A percentile compares a stretch with the other conserved stretches of the same genome.
Conservation (phyloP, 495 filamentous ascomycete genomes). For the Penicillium malachiteum region DNA sequence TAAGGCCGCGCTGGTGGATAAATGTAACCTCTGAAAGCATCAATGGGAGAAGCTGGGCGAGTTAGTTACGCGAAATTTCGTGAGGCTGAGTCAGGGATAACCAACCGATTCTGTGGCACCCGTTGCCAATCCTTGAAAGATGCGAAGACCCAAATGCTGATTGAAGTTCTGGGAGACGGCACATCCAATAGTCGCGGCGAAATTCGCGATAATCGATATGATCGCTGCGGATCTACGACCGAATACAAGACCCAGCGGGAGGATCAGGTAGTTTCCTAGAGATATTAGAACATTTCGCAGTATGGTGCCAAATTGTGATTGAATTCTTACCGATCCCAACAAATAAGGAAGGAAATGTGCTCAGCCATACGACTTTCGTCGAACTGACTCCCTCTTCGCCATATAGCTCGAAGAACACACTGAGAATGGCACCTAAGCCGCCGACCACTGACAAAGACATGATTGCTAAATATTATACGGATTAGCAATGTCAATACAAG, state of each 20-base stretch:
- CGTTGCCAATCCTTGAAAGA: conserved; percentile 34
- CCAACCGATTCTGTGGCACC: conserved; percentile 37
- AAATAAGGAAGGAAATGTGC: conserved; percentile 33
- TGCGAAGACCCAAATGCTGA: conserved; percentile 31
- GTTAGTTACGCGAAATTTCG: no score
- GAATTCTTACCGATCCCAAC: conserved; percentile 29
- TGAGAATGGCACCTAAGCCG: conserved; percentile 30
- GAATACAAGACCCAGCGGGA: conserved; percentile 30
- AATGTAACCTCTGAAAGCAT: conserved; percentile 37
- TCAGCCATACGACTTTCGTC: conserved; percentile 33
- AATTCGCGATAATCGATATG: conserved; percentile 21
- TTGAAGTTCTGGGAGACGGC: conserved; percentile 27
- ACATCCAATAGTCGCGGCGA: conserved; percentile 29
- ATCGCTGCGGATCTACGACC: conserved; percentile 27
- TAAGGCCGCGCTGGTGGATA: conserved; percentile 29
- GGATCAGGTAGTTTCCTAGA: conserved; percentile 33
- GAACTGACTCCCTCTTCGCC: conserved; percentile 21
- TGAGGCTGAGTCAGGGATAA: no score
- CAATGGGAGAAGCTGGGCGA: conserved; percentile 30
- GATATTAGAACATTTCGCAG: not conserved
- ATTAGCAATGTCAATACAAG: not conserved
- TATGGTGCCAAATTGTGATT: not conserved
- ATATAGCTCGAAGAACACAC: conserved; percentile 31
- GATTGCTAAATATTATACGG: conserved; percentile 15
- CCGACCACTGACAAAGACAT: conserved; percentile 36